These are phyloP conservation scores for Solanum boliviense DNA, from an alignment of 257 asterid species.

Conservation along the genomic window DNA sequence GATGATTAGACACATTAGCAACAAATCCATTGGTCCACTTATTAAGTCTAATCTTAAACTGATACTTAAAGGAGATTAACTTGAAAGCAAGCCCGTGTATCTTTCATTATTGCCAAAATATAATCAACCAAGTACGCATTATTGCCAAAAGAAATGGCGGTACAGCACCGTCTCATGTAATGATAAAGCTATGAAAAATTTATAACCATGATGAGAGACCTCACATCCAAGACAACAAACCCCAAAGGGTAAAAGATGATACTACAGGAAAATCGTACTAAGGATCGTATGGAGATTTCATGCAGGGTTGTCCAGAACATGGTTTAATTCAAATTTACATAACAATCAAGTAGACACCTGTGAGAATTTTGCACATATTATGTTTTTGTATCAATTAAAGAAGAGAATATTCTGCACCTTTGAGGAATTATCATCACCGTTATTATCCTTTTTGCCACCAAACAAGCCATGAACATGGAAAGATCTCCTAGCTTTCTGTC, in stretches of 20 bases:
- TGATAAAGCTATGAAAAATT: not conserved
- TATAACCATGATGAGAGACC: not conserved
- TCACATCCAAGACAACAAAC: not conserved
- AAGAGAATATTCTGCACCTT: slow-evolving; percentile 30
- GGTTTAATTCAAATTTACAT: not conserved
- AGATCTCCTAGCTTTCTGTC: slow-evolving; percentile 4
- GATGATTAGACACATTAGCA: not conserved
- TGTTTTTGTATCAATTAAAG: not conserved
- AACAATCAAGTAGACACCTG: not conserved
- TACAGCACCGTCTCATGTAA: no score
- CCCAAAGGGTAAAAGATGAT: not conserved
- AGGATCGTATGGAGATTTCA: not conserved
- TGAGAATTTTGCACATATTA: not conserved
- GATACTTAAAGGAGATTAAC: not conserved
- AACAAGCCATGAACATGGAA: slow-evolving; percentile 48
- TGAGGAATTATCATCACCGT: slow-evolving; percentile 31
- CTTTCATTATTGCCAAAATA: not conserved
- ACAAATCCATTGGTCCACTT: not conserved
- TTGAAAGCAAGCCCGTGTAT: not conserved
- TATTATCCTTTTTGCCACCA: slow-evolving; percentile 69
- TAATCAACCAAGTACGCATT: not conserved
- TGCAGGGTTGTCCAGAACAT: not conserved
- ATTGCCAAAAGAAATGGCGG: not conserved
- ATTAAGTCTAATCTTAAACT: not conserved
- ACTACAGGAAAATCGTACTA: not conserved